A percentile compares a stretch with the other conserved stretches of the same genome.
Evolutionary conservation across 108 stramenopile genomes (phyloP).

Genomic region (Chaetoceros tenuissimus): DNA sequence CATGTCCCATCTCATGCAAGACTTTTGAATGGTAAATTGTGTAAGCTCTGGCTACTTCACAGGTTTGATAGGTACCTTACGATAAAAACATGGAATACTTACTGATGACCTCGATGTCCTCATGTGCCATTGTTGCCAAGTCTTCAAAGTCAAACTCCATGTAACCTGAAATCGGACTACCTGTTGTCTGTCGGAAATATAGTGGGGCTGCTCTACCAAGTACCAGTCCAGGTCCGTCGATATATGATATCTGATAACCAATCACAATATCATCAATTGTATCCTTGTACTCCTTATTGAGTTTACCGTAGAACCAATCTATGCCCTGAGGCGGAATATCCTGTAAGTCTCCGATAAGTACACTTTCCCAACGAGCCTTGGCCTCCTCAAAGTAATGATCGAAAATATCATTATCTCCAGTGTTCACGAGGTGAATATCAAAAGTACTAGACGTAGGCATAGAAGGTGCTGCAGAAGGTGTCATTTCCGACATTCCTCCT

Average conservation of each 20-base stretch:
- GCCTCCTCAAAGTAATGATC: background rate
- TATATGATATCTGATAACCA: background rate
- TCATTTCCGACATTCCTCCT: too few relatives aligned
- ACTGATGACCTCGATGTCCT: background rate
- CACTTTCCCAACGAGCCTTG: constrained; percentile 3
- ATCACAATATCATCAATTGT: constrained; percentile 10
- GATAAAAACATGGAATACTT: too few relatives aligned
- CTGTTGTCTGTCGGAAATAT: background rate
- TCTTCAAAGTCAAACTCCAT: background rate
- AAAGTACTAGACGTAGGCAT: background rate
- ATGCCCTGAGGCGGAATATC: background rate
- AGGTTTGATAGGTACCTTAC: too few relatives aligned
- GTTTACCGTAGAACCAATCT: background rate
- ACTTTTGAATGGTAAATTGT: too few relatives aligned
- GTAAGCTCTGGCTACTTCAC: too few relatives aligned
- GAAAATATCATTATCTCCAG: background rate
- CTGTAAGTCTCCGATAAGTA: constrained; percentile 3
- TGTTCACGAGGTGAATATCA: background rate
- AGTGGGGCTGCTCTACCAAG: background rate
- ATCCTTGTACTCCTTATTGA: background rate
- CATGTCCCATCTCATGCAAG: background rate
- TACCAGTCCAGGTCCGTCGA: constrained; percentile 2
- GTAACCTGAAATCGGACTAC: background rate
- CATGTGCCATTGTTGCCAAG: background rate
- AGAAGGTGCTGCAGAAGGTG: background rate